phyloP scores from a whole-genome alignment of 192 early-diverging fungal genomes.

The Backusella parvicylindrica region DNA sequence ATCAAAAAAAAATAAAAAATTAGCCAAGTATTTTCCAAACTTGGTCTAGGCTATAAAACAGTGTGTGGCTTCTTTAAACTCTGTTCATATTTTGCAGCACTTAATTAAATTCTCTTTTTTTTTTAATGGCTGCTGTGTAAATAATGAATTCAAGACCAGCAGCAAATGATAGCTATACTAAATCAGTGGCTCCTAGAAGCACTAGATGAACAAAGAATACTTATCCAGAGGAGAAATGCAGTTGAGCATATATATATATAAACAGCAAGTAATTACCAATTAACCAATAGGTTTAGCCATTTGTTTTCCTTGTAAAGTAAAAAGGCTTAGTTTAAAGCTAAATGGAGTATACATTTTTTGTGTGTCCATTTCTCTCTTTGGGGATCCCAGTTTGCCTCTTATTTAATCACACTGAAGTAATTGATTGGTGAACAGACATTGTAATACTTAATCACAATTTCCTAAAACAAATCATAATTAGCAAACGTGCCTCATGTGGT shows the following conservation, averaged over 20 bases:
- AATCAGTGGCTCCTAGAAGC: neutral
- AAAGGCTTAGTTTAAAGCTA: neutral
- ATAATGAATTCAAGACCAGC: neutral
- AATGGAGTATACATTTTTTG: neutral
- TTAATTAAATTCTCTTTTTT: neutral
- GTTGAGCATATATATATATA: neutral
- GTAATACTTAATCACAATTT: slow-evolving; percentile 3
- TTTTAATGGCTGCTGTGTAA: neutral
- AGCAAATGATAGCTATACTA: neutral
- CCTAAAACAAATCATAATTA: neutral
- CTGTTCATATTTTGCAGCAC: neutral
- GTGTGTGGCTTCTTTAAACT: neutral
- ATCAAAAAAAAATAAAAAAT: neutral
- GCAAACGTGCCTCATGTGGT: neutral
- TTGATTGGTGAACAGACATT: neutral
- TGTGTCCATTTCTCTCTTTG: neutral
- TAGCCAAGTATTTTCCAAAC: neutral
- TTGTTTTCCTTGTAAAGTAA: neutral
- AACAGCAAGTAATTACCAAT: neutral
- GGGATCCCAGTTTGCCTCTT: neutral
- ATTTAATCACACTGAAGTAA: slow-evolving; percentile 2
- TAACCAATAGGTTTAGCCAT: neutral
- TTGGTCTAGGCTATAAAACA: neutral
- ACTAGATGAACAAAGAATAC: neutral
- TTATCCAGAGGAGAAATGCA: neutral